phyloP scores from a whole-genome alignment of 768 basidiomycete species.

The Punctularia strigosozonata region DNA sequence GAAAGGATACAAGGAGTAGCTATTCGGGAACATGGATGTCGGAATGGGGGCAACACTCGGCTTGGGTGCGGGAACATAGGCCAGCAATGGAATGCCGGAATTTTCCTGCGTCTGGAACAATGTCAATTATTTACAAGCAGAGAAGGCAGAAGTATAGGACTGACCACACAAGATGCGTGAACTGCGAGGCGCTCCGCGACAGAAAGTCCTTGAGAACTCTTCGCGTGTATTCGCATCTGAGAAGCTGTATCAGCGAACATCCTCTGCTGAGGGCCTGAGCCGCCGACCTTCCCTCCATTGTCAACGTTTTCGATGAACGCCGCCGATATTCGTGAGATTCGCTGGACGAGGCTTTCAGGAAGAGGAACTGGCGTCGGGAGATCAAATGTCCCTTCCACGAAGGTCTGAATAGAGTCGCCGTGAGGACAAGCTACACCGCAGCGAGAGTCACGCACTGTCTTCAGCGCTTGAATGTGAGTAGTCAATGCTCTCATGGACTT shows the following conservation, averaged over 20 bases:
- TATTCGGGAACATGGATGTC: constrained; percentile 16
- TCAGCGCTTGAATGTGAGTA: constrained; percentile 34
- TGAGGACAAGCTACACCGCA: neutral
- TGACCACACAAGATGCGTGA: constrained; percentile 42
- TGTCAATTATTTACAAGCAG: constrained; percentile 3
- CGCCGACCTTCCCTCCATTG: constrained; percentile 31
- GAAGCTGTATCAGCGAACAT: constrained; percentile 2
- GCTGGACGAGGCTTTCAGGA: constrained; percentile 35
- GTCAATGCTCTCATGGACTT: constrained; percentile 36
- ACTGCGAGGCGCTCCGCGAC: constrained; percentile 41
- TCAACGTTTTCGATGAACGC: constrained; percentile 48
- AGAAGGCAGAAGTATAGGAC: constrained; percentile 8
- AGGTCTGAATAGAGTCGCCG: constrained; percentile 13
- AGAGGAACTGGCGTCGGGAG: constrained; percentile 36
- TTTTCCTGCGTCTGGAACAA: constrained; percentile 4
- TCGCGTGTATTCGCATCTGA: constrained; percentile 49
- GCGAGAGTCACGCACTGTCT: constrained; percentile 27
- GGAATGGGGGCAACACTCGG: constrained; percentile 3
- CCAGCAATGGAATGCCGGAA: constrained; percentile 7
- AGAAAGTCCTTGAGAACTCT: constrained; percentile 23
- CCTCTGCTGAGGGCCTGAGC: neutral
- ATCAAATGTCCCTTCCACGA: constrained; percentile 21
- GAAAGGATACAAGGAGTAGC: constrained; percentile 64
- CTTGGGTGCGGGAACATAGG: constrained; percentile 10
- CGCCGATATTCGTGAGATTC: constrained; percentile 56